Evolutionary conservation across 345 rosid genomes (phyloP).

Genomic region (Gossypium herbaceum): DNA sequence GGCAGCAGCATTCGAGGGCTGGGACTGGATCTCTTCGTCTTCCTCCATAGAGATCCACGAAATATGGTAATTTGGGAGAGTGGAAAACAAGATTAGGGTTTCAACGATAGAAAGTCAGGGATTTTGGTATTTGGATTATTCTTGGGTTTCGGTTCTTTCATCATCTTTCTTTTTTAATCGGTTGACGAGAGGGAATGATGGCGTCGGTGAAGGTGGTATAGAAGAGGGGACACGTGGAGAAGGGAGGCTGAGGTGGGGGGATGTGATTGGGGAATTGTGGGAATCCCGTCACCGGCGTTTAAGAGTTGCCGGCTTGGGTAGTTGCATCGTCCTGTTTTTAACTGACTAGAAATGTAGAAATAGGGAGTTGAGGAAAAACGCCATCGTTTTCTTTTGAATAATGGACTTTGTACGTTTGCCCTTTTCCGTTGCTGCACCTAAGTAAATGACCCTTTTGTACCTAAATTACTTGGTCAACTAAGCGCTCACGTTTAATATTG

Average conservation of each 20-base stretch:
- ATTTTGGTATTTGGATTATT: not conserved
- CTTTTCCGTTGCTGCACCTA: not conserved
- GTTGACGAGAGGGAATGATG: conserved; percentile 53
- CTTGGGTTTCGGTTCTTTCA: not conserved
- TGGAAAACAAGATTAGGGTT: conserved; percentile 18
- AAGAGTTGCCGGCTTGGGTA: conserved; percentile 15
- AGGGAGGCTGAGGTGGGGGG: conserved; percentile 26
- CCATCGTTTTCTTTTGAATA: conserved; percentile 19
- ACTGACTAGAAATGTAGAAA: not conserved
- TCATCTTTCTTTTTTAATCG: not conserved
- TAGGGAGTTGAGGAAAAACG: conserved; percentile 37
- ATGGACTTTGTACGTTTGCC: not conserved
- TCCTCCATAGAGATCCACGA: conserved; percentile 46
- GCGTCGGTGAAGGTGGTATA: conserved; percentile 38
- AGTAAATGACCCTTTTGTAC: not conserved
- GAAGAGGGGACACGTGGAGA: conserved; percentile 47
- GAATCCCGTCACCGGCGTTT: conserved; percentile 50
- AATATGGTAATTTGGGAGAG: not conserved
- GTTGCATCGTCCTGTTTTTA: conserved; percentile 1
- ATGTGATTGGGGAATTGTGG: conserved; percentile 30
- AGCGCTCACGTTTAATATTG: too few species aligned
- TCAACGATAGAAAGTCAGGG: not conserved
- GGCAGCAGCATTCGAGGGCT: conserved; percentile 26
- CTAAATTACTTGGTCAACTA: not conserved
- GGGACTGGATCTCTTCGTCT: conserved; percentile 56